Evolutionary conservation across 805 yeast species (phyloP).

Genomic region (Yamadazyma olivae): DNA sequence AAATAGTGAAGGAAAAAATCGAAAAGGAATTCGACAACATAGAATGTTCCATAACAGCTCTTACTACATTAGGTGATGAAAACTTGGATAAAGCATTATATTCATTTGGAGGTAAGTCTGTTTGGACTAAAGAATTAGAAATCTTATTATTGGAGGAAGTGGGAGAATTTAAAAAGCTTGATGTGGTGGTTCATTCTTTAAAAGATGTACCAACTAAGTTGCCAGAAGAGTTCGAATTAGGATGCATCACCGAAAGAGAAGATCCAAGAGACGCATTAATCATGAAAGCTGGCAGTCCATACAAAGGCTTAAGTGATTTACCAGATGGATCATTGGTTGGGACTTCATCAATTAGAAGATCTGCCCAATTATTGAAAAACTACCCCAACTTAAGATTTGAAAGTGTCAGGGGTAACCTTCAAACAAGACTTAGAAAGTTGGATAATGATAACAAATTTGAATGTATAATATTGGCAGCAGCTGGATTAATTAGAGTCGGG

Average conservation of each 20-base stretch:
- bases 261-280: conserved; percentile 93
- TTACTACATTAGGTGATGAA: conserved; percentile 88
- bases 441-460: conserved; percentile 57
- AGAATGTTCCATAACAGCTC: conserved; percentile 72
- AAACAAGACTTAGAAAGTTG: conserved; percentile 76
- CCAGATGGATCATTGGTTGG: conserved; percentile 89
- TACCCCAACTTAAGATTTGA: conserved; percentile 78
- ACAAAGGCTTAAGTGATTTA: conserved; percentile 64
- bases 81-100: conserved; percentile 82
- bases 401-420: conserved; percentile 76
- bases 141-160: conserved; percentile 61
- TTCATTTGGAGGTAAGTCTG: conserved; percentile 91
- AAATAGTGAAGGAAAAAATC: conserved; percentile 63
- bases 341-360: conserved; percentile 89
- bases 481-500: conserved; percentile 78
- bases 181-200: conserved; percentile 88
- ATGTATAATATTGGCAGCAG: conserved; percentile 87
- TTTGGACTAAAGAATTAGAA: conserved; percentile 96
- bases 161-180: conserved; percentile 66
- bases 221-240: conserved; percentile 87
- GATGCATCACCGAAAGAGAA: conserved; percentile 80
- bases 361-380: conserved; percentile 80
- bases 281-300: conserved; percentile 64
- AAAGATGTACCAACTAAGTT: conserved; percentile 90
- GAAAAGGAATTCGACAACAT: conserved; percentile 59